Evolutionary conservation across 2,329 filamentous ascomycete species (phyloP), one percentile per base, ranked within the genome.

Genomic region (Neofusicoccum cordaticola): DNA sequence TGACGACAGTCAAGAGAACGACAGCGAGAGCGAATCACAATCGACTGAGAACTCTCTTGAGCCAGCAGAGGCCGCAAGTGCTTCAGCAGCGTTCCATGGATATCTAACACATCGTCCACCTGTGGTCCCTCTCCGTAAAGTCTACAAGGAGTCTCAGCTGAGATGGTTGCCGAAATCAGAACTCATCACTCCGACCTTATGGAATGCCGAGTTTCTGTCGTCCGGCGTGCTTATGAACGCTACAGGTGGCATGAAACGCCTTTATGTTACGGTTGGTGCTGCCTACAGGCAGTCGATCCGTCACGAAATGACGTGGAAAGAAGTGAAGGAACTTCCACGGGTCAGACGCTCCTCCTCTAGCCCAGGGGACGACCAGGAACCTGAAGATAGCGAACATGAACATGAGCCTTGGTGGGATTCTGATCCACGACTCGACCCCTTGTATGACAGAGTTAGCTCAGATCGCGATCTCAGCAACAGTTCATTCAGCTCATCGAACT

Each of bases 91-190:
- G 27, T 31, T 31, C 27, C 27, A 31, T 7, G 27, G 27, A 31
- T 31, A 31, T 31, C 27, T 31, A 5, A 31, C 27, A 31, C 27
- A 31, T 31, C 27, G 85, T 62, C 87, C 89, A 48, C 77, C 85
- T 0, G 92, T 90, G 84, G 84, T 93, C n/a, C 91, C 91, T 4
- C 80, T 94, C 17, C 86, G 90, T 58, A 93, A 93, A 74, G 80
- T 92, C 2, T 86, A 90, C 72, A 92, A 90, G 71, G 89, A 92
- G 65, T 88, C 88, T 0, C 85, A 87, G 31, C 82, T 94, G 6
- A 86, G 87, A 1, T 93, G 93, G 69, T 81, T 93, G 11, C 85
- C 84, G 5, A 87, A 86, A 1, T 81, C 86, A 1, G 91, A 93
- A 73, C 90, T 93, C 86, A 78, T 90, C 42, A 92, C 88, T 0